These are phyloP conservation scores for Capronia americana DNA, from an alignment of 2,329 filamentous ascomycete species.

Conservation along the genomic window DNA sequence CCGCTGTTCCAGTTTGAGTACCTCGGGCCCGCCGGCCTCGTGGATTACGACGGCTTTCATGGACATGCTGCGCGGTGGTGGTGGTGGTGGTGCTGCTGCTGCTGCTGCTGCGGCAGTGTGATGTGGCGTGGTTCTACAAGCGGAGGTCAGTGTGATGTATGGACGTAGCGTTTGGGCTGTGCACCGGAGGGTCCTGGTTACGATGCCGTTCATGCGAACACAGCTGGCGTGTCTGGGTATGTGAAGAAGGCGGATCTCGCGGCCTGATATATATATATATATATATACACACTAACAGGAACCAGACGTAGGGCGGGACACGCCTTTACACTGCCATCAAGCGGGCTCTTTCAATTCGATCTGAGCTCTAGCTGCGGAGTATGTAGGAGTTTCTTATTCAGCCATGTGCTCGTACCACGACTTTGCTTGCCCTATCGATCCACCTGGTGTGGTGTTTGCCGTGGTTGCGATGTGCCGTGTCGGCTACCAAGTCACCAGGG, in stretches of 20 bases:
- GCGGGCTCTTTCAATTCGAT: neutral
- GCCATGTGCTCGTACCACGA: neutral
- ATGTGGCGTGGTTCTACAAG: neutral
- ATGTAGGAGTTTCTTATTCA: neutral
- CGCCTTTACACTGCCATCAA: neutral
- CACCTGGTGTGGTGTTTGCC: neutral
- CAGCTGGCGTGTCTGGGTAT: neutral
- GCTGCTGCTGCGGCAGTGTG: neutral
- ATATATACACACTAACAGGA: neutral
- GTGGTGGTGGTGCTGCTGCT: neutral
- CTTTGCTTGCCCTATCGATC: neutral
- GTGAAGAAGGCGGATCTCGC: neutral
- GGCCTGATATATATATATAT: neutral
- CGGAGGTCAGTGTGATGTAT: neutral
- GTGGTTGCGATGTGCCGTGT: neutral
- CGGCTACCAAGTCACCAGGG: neutral
- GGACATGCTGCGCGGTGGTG: conserved; percentile 26
- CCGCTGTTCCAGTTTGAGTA: conserved; percentile 48
- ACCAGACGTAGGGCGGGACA: too few relatives aligned
- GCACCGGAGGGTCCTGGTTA: neutral
- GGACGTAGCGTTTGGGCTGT: neutral
- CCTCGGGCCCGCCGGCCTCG: conserved; percentile 48
- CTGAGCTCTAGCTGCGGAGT: neutral
- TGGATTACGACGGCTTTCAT: conserved; percentile 56
- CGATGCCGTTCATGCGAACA: neutral